Base-by-base conservation (phyloP, 106 monocot genomes). In the Agapanthus africanus region DNA sequence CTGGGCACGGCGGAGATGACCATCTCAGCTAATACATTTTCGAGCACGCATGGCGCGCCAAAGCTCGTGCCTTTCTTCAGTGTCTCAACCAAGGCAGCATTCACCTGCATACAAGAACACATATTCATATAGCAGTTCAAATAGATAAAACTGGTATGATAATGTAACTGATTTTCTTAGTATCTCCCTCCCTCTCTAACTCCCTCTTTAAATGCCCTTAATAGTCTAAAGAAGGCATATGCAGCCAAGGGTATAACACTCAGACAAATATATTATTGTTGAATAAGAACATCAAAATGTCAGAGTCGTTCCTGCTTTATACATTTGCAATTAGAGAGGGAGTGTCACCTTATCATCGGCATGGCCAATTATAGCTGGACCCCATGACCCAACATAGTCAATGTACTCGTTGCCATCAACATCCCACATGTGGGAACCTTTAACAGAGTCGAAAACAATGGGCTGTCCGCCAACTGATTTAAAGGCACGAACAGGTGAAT, bases 301-400 rank as follows among this genome's bases (percentile, higher is more conserved):
- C n/a, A n/a, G n/a, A n/a, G n/a, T n/a, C n/a, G n/a, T n/a, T n/a
- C n/a, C n/a, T n/a, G n/a, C n/a, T n/a, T n/a, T n/a, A n/a, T n/a
- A n/a, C n/a, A n/a, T n/a, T n/a, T n/a, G n/a, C n/a, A n/a, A n/a
- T n/a, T n/a, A n/a, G n/a, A n/a, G n/a, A n/a, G n/a, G n/a, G n/a
- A n/a, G 21, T 13, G 54, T 33, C 22, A 94, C 94, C 94, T 84
- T 83, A 59, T 94, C 94, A 79, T 90, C 94, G 6, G 90, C 85
- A 83, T 94, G 94, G 11, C 90, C 94, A 70, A 88, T 90, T 59
- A 94, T 90, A 36, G 90, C 90, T 42, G 94, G 94, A 26, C 94
- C 94, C 94, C 94, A 94, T 56, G 94, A 94, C 54, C 90, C 90
- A 69, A 94, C 90, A 79, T 94, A 94, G 46, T 94, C 94, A 35